Base-by-base conservation (phyloP, 257 asterid species). In the Paulownia fortunei region DNA sequence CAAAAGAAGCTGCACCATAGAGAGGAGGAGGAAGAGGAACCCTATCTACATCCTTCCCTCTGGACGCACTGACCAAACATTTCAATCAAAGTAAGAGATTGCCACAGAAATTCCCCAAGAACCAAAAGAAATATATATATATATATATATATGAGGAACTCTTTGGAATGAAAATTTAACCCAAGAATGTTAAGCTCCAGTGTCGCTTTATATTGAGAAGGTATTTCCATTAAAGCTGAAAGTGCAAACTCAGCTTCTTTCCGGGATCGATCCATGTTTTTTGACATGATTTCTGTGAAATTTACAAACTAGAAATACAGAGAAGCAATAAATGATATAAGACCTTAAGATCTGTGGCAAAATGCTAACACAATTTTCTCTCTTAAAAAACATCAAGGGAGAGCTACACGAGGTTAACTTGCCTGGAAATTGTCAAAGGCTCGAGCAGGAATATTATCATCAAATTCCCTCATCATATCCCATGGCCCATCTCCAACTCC, bases 401-500 rank as follows among this genome's bases (percentile, higher is more conserved):
- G 67, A 72, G 69, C 47, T 74, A 58, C 30, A 49, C 1, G 61
- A 64, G 54, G 76, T 34, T 76, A 74, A 69, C 87, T 82, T 83
- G 70, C 98, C 97, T 94, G 98, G 83, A 94, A 94, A 88, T 94
- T 94, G 81, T 94, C 98, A 2, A 94, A 94, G 64, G 90, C 93
- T 16, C 98, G 95, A 84, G 97, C 88, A 72, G 97, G 98, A 73
- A 93, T 93, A 70, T 94, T 94, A 64, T 94, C 98, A 77, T 94
- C 98, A 62, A 94, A 94, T 77, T 94, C 97, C 83, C 76, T 90
- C 98, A 94, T 94, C 97, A 92, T 94, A 78, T 94, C 98, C 98
- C 98, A 94, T 0, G 98, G 98, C 60, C 98, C 98, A 72, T 91
- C 97, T 37, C 98, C 98, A 81, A 93, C 98, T 47, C 97, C 98